phyloP scores from a whole-genome alignment of 2,329 filamentous ascomycete species.

The Calonectria leucothoes region DNA sequence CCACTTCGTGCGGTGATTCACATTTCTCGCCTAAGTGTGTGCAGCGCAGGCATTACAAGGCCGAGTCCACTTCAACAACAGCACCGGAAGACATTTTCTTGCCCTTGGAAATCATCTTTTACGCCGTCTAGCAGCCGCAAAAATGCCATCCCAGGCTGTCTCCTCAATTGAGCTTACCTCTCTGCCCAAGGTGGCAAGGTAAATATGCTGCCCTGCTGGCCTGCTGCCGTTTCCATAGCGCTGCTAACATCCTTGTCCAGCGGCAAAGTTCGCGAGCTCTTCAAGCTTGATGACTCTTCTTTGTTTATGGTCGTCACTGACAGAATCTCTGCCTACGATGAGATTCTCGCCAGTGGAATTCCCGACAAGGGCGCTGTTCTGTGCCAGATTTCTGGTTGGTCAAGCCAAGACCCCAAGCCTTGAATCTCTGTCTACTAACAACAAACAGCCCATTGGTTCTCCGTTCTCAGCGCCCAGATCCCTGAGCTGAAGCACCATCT shows the following conservation, averaged over 20 bases:
- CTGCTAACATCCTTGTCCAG: neutral
- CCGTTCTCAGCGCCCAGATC: conserved; percentile 56
- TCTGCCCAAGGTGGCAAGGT: neutral
- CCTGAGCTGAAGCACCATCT: conserved; percentile 65
- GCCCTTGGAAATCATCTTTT: neutral
- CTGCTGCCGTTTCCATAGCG: no score
- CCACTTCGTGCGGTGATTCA: neutral
- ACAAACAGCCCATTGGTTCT: conserved; percentile 63
- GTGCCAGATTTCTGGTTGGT: conserved; percentile 50
- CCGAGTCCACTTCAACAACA: neutral
- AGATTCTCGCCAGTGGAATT: conserved; percentile 80
- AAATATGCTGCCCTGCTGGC: neutral
- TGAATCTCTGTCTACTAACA: neutral
- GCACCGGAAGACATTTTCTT: neutral
- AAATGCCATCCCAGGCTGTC: neutral
- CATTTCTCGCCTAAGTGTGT: conserved; percentile 5
- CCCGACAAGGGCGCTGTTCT: conserved; percentile 66
- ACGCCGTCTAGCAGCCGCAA: neutral
- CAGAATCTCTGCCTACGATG: conserved; percentile 95
- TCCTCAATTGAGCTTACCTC: neutral
- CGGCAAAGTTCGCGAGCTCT: conserved; percentile 85
- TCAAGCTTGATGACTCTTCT: conserved; percentile 75
- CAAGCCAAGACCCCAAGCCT: neutral
- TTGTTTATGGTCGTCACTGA: conserved; percentile 89
- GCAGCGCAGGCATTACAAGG: neutral